Evolutionary conservation across 2,329 filamentous ascomycete species (phyloP), one percentile per base, ranked within the genome.

Genomic region (Pseudogymnoascus sp.): DNA sequence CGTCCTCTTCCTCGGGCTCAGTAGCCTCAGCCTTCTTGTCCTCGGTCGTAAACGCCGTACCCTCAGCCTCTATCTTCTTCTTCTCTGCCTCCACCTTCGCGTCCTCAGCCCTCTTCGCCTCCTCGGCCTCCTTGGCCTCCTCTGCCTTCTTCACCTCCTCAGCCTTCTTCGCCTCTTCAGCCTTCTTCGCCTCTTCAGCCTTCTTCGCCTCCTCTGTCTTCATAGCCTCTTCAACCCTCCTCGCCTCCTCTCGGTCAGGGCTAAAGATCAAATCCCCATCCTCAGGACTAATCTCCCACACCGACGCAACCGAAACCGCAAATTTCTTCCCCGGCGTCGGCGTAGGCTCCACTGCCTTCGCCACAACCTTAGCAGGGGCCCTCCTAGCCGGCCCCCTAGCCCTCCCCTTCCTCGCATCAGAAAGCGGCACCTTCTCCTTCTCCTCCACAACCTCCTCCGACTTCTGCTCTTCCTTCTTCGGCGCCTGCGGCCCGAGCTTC

Each of bases 361-460:
- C 78, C 59, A n/a, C 59, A 60, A n/a, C 59, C 76, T 78, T 82
- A 10, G 82, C 79, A 31, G 86, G 84, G 23, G 89, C 85, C 72
- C 92, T 83, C 68, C 92, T 84, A 68, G 91, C 87, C 15, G 95
- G 95, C 10, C 95, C 95, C 67, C 91, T 88, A 21, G 95, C 95
- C 68, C 95, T 84, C 23, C 92, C 87, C 78, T 97, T 97, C 68
- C 95, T 85, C 37, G 93, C 92, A 79, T 99, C 95, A 21, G 83
- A 82, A 26, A 99, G 79, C n/a, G 93, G 92, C 10, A 83, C 86
- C 74, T 91, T 91, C 71, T 92, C 86, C 68, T 82, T 78, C 64
- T 84, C 85, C 65, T 83, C 81, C 33, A 81, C 81, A 1, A 76
- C 76, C 33, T 85, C 82, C 61, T 86, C 81, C 13, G 80, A 77